phyloP scores from a whole-genome alignment of 768 basidiomycete genomes.

The Mycena vulgaris region DNA sequence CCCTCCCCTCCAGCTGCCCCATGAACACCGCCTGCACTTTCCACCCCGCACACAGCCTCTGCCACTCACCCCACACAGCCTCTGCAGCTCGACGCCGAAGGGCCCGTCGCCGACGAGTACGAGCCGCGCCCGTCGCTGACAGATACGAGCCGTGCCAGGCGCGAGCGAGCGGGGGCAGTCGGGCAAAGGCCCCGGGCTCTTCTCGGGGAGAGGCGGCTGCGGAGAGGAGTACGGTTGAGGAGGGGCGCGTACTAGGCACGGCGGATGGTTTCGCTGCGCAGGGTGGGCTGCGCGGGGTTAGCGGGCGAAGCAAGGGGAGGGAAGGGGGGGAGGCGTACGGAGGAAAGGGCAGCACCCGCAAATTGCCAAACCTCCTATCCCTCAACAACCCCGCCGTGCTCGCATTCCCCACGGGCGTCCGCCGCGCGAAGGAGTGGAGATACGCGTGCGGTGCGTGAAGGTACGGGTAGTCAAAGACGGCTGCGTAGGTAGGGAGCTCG shows the following conservation, averaged over 20 bases:
- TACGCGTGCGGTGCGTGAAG: constrained; percentile 9
- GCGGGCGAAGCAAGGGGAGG: constrained; percentile 12
- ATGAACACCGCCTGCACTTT: constrained; percentile 17
- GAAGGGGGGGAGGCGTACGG: too few relatives aligned
- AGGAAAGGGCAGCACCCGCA: too few relatives aligned
- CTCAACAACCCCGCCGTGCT: background rate
- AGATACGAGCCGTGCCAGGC: too few relatives aligned
- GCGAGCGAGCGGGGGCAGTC: background rate
- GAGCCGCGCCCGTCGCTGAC: background rate
- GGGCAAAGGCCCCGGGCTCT: constrained; percentile 23
- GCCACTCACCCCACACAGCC: background rate
- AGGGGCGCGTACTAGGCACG: background rate
- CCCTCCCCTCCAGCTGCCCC: constrained; percentile 31
- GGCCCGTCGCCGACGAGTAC: constrained; percentile 23
- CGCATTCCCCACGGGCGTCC: constrained; percentile 11
- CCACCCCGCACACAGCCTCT: background rate
- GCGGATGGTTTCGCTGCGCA: background rate
- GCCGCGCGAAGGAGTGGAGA: constrained; percentile 1
- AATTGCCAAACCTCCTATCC: background rate
- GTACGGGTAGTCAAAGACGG: constrained; percentile 36
- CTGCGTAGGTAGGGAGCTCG: constrained; percentile 37
- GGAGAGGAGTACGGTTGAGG: constrained; percentile 20
- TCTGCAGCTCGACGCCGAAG: too few relatives aligned
- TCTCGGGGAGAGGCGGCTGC: constrained; percentile 31
- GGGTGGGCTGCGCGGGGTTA: too few relatives aligned